These are phyloP conservation scores for Talaromyces nanjingensis DNA, from an alignment of 495 filamentous ascomycete species.

Conservation along the genomic window DNA sequence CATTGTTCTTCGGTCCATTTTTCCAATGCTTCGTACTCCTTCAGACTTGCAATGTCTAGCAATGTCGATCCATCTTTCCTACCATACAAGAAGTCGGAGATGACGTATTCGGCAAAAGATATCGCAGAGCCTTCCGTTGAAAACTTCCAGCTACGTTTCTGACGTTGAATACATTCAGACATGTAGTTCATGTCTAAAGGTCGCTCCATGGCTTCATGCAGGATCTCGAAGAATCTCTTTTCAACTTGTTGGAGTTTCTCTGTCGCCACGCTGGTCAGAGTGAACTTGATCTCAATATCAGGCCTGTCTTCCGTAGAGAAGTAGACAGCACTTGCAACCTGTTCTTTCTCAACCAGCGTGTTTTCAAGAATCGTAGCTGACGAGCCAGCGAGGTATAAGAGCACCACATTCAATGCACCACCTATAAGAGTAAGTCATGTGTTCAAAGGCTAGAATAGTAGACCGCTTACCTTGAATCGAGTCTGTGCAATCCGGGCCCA, in stretches of 20 bases:
- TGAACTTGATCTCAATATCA: constrained; percentile 76
- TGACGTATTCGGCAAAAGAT: constrained; percentile 72
- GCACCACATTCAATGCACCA: constrained; percentile 66
- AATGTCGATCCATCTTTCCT: constrained; percentile 77
- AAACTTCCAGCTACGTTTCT: constrained; percentile 70
- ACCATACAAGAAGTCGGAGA: constrained; percentile 88
- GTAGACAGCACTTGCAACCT: constrained; percentile 75
- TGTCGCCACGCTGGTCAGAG: constrained; percentile 76
- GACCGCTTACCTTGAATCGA: constrained; percentile 39
- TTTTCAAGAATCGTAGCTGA: constrained; percentile 90
- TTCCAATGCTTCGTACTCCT: constrained; percentile 69
- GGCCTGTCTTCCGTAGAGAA: constrained; percentile 70
- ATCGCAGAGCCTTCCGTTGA: constrained; percentile 66
- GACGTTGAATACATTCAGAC: constrained; percentile 72
- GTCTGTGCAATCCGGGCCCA: constrained; percentile 76
- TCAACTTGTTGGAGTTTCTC: constrained; percentile 78
- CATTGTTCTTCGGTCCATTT: constrained; percentile 78
- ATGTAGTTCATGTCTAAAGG: constrained; percentile 85
- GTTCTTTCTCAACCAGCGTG: constrained; percentile 85
- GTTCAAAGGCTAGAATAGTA: not conserved
- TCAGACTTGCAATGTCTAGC: constrained; percentile 56
- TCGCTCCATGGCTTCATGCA: constrained; percentile 71
- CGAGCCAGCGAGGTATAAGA: constrained; percentile 84
- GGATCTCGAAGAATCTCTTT: constrained; percentile 72
- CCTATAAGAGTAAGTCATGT: constrained; percentile 26